phyloP scores from a whole-genome alignment of 78 protist genomes.

The Acrasis kona region DNA sequence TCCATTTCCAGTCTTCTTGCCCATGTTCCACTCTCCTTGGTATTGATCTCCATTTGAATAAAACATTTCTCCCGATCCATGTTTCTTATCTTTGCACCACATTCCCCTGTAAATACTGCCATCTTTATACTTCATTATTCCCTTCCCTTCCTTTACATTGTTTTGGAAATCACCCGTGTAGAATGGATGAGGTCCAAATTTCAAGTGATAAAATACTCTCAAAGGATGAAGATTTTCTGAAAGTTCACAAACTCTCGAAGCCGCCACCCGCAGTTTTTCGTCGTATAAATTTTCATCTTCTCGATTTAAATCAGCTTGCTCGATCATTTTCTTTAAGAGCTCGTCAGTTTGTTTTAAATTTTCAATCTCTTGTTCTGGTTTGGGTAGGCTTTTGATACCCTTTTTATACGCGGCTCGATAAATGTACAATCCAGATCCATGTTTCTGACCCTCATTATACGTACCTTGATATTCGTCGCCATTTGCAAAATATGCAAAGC shows the following conservation, averaged over 20 bases:
- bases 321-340: not conserved
- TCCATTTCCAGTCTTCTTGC: constrained; percentile 6
- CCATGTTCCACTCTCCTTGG: constrained; percentile 16
- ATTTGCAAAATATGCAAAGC: constrained; percentile 1
- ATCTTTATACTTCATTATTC: constrained; percentile 17
- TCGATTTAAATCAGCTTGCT: not conserved
- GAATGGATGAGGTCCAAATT: constrained; percentile 8
- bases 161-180: constrained; percentile 19
- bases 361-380: constrained; percentile 2
- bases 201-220: not conserved
- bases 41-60: constrained; percentile 19
- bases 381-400: not conserved
- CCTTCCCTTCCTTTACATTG: not conserved
- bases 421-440: constrained; percentile 20
- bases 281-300: no score
- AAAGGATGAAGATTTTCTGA: not conserved
- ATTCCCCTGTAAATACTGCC: constrained; percentile 22
- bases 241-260: no score
- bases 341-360: not conserved
- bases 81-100: constrained; percentile 1
- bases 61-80: constrained; percentile 22
- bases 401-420: no score
- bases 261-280: no score
- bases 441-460: constrained; percentile 24
- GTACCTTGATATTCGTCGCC: constrained; percentile 48